Evolutionary conservation across 2,329 filamentous ascomycete species (phyloP), one percentile per base, ranked within the genome.

Genomic region (Alternaria sp.): DNA sequence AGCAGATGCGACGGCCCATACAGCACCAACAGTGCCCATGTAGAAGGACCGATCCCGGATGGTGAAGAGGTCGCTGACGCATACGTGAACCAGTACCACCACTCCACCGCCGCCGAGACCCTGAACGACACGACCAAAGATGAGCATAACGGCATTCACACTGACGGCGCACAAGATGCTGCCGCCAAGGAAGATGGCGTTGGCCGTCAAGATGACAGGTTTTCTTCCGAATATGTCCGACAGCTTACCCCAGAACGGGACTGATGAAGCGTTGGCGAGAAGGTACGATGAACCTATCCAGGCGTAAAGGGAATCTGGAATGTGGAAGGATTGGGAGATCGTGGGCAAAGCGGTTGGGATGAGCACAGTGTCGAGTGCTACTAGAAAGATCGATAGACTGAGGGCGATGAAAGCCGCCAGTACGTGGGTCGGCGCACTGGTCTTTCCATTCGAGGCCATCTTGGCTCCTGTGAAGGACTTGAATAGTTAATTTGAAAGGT

Each of bases 241-340:
- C 4, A 82, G 66, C 44, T 80, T 81, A 3, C 79, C 80, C 81
- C 81, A 83, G 47, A 81, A 72, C 1, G 81, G 81, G 7, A 79
- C 75, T 1, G 76, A 78, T 1, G 80, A 77, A 6, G 78, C 78
- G 43, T 80, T 79, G 18, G 77, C 71, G 33, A 81, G 75, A 4
- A 81, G 71, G 50, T 81, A 81, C 4, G 78, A 73, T 1, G 79
- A 81, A 1, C 92, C 92, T 59, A 93, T 90, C 92, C 92, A 94
- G 28, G 89, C 88, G 78, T 93, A 94, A n/a, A 91, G 89, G 4
- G 87, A 83, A 8, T 87, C 87, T 3, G 90, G 90, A 10, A 80
- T 71, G 45, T 88, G 77, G 66, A 94, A 88, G 59, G 90, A 84
- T 28, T 79, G 80, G 3, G 87, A 84, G 61, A 92, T 92, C 14